Evolutionary conservation across 176 grass and related monocot genomes (phyloP).

Genomic region (bread wheat (Triticum aestivum)): IWGSC_CS_RefSeq_v2.1 NC_057797.1:181501662-181502161

Average conservation of each 20-base stretch:
- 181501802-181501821: slow-evolving; percentile 15
- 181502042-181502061: slow-evolving; percentile 72
- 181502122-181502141: slow-evolving; percentile 75
- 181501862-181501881: neutral
- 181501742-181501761: neutral
- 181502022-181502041: slow-evolving; percentile 18
- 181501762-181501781: neutral
- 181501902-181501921: neutral
- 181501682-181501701: slow-evolving; percentile 61
- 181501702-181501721: slow-evolving; percentile 5
- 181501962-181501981: slow-evolving; percentile 16
- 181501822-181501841: neutral
- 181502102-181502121: slow-evolving; percentile 65
- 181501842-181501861: neutral
- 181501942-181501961: neutral
- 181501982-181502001: neutral
- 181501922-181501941: slow-evolving; percentile 8
- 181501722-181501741: slow-evolving; percentile 21
- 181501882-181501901: neutral
- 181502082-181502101: slow-evolving; percentile 67
- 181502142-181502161: slow-evolving; percentile 71
- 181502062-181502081: slow-evolving; percentile 84
- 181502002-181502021: slow-evolving; percentile 24
- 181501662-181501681: slow-evolving; percentile 63
- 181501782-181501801: slow-evolving; percentile 17